Evolutionary conservation across 306 rosid species (phyloP).

Genomic region (Pueraria montana): DNA sequence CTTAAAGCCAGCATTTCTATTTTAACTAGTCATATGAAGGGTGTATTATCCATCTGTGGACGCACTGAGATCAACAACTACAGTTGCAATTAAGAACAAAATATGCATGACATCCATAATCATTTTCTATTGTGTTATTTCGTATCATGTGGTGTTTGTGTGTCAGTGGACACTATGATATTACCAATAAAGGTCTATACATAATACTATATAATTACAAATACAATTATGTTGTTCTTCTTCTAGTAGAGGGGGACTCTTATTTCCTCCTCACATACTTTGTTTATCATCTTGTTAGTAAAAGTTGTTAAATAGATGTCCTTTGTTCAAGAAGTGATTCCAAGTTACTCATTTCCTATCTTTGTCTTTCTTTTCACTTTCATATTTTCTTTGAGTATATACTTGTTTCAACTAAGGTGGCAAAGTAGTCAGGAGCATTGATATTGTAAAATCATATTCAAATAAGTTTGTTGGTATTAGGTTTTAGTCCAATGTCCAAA

Average conservation of each 20-base stretch:
- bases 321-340: not conserved
- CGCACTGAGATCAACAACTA: not conserved
- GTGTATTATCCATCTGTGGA: accelerated
- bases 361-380: not conserved
- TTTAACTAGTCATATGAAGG: not conserved
- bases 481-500: not conserved
- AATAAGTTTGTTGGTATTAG: not conserved
- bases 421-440: not conserved
- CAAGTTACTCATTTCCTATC: not conserved
- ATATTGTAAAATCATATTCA: not conserved
- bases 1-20: not conserved
- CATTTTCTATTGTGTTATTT: not conserved
- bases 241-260: not conserved
- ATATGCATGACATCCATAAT: not conserved
- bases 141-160: not conserved
- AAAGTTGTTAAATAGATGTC: not conserved
- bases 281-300: not conserved
- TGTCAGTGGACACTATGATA: not conserved
- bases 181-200: not conserved
- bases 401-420: not conserved
- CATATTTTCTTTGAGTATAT: not conserved
- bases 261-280: not conserved
- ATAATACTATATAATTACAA: not conserved
- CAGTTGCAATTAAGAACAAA: not conserved
- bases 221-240: not conserved